phyloP scores from a whole-genome alignment of 2,329 filamentous ascomycete genomes.

The Alternaria sp. region DNA sequence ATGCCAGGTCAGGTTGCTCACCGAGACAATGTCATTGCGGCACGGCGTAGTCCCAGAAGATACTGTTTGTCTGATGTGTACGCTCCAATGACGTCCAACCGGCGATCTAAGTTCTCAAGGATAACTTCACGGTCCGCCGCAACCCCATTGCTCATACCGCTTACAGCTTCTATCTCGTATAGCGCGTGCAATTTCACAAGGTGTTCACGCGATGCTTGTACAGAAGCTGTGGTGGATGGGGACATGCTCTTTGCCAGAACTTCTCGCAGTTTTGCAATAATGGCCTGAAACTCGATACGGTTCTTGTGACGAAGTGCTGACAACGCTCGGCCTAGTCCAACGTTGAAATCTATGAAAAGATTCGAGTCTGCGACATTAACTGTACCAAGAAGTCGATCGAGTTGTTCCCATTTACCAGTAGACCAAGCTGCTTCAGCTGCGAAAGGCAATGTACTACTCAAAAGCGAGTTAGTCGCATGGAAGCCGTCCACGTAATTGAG shows the following conservation, averaged over 20 bases:
- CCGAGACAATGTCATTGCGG: conserved; percentile 82
- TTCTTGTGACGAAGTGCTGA: conserved; percentile 66
- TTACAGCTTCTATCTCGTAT: conserved; percentile 84
- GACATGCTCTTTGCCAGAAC: conserved; percentile 79
- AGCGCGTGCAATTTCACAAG: conserved; percentile 87
- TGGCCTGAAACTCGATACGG: conserved; percentile 61
- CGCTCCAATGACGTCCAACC: conserved; percentile 89
- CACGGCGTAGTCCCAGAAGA: conserved; percentile 83
- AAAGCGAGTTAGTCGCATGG: conserved; percentile 51
- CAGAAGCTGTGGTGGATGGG: conserved; percentile 77
- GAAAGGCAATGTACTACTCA: conserved; percentile 73
- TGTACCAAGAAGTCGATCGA: conserved; percentile 68
- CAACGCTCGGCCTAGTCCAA: conserved; percentile 76
- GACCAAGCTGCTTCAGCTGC: conserved; percentile 94
- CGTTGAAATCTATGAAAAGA: conserved; percentile 75
- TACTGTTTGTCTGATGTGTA: conserved; percentile 96
- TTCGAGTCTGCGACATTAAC: conserved; percentile 52
- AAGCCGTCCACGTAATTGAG: conserved; percentile 88
- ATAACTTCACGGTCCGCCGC: conserved; percentile 45
- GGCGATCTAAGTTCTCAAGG: conserved; percentile 70
- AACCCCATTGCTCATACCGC: conserved; percentile 53
- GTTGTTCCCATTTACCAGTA: conserved; percentile 79
- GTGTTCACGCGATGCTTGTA: conserved; percentile 85
- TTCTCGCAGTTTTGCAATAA: conserved; percentile 72
- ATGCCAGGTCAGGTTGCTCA: conserved; percentile 51